Conservation (phyloP, 2,329 filamentous ascomycete genomes). For the Fusarium robinianum region DNA sequence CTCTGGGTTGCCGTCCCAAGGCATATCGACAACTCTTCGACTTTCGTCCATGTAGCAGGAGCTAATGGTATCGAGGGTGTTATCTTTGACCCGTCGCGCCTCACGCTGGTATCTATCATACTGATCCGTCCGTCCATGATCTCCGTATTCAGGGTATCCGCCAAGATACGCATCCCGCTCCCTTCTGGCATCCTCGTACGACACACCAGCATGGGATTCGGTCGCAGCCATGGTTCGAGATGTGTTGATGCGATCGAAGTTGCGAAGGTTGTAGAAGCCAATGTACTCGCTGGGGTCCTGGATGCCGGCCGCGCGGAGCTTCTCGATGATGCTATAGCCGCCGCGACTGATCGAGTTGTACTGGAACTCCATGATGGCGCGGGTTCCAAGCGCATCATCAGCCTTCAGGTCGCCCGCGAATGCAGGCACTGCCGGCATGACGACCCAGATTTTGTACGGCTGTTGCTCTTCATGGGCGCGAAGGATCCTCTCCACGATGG, state of each 20-base stretch:
- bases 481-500: conserved; percentile 77
- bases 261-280: conserved; percentile 82
- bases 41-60: conserved; percentile 84
- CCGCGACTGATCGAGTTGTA: conserved; percentile 80
- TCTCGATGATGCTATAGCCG: conserved; percentile 77
- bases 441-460: conserved; percentile 73
- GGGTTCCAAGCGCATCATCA: conserved; percentile 73
- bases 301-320: conserved; percentile 69
- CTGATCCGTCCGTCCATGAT: conserved; percentile 46
- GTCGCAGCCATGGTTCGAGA: conserved; percentile 63
- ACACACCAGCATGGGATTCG: conserved; percentile 66
- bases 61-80: conserved; percentile 75
- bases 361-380: conserved; percentile 88
- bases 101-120: conserved; percentile 76
- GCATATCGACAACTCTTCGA: conserved; percentile 64
- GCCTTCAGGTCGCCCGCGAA: conserved; percentile 80
- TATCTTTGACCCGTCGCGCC: conserved; percentile 57
- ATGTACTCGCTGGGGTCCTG: conserved; percentile 73
- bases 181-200: conserved; percentile 67
- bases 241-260: conserved; percentile 81
- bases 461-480: conserved; percentile 68
- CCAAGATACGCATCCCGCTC: conserved; percentile 65
- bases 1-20: conserved; percentile 60
- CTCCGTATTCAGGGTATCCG: conserved; percentile 44
- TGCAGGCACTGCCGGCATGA: conserved; percentile 79